Evolutionary conservation across 2,329 filamentous ascomycete species (phyloP).

Genomic region (Kalmusia sp.): DNA sequence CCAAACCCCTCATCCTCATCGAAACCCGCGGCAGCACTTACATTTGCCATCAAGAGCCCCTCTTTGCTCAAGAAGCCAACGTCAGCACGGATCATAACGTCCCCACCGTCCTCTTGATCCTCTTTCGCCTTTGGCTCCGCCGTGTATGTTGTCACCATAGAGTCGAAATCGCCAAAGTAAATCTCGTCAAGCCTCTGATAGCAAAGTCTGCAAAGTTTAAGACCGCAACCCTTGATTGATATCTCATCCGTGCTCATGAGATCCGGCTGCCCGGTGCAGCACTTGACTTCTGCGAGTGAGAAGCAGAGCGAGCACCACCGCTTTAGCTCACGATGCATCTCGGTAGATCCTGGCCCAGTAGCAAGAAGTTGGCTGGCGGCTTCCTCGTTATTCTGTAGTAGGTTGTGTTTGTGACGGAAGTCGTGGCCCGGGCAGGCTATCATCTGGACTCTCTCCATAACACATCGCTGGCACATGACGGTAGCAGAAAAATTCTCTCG

Average conservation of each 20-base stretch:
- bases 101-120: slow-evolving; percentile 16
- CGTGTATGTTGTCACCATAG: slow-evolving; percentile 25
- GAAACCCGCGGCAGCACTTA: no score
- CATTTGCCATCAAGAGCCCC: neutral
- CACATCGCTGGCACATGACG: slow-evolving; percentile 35
- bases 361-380: no score
- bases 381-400: no score
- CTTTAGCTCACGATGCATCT: slow-evolving; percentile 22
- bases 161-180: slow-evolving; percentile 15
- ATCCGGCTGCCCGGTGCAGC: slow-evolving; percentile 15
- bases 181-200: slow-evolving; percentile 15
- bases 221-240: slow-evolving; percentile 31
- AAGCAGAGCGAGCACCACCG: slow-evolving; percentile 43
- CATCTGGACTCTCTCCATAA: slow-evolving; percentile 28
- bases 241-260: slow-evolving; percentile 2
- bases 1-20: no score
- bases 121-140: slow-evolving; percentile 23
- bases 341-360: no score
- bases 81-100: slow-evolving; percentile 26
- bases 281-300: slow-evolving; percentile 26
- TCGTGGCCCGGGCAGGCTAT: slow-evolving; percentile 26
- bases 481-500: slow-evolving; percentile 19
- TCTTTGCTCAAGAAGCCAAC: slow-evolving; percentile 30
- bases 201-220: slow-evolving; percentile 33
- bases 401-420: no score